Evolutionary conservation across 805 yeast species (phyloP), one percentile per base, ranked within the genome.

Genomic region (Jamesozyma jinghongensis): DNA sequence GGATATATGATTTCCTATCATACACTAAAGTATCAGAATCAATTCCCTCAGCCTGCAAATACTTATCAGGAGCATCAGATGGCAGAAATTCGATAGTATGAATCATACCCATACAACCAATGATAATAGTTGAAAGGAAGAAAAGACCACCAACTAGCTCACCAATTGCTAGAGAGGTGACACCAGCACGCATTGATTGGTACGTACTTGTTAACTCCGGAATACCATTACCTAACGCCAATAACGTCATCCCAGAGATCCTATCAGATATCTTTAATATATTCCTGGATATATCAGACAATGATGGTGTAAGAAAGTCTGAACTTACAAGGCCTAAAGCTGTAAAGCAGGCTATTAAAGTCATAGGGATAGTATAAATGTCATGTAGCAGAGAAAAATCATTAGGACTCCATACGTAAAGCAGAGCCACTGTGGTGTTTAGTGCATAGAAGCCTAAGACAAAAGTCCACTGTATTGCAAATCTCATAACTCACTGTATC

Each of bases 121-220:
- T 69, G 0, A 90, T 84, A 11, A 85, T 81, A 1, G 90, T 77
- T 3, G 83, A 70, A 14, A 88, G 76, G 54, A 92, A 87, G 34
- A 83, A 75, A 0, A 94, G 84, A 2, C 96, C 92, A 1, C 98
- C 97, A 26, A 87, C 62, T n/a, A 90, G 66, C 57, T 88, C 97
- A 1, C 96, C 92, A 5, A 90, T 63, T 0, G 97, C 97, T 55
- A 90, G 65, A 0, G 85, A 73, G 0, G 81, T 76, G 1, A 85
- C 75, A n/a, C 75, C 79, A 1, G 77, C 63, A 11, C 71, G 69
- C 76, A 92, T 74, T 3, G 97, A 95, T 37, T 81, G 79, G 56
- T 78, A 85, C 0, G 95, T 86, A 36, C 90, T 75, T 29, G 87
- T 73, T 3, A 90, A 77, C 59, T 90, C 98, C 0, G 97, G 95